Base-by-base conservation (phyloP, 345 rosid genomes). In the Geranium rotundifolium region DNA sequence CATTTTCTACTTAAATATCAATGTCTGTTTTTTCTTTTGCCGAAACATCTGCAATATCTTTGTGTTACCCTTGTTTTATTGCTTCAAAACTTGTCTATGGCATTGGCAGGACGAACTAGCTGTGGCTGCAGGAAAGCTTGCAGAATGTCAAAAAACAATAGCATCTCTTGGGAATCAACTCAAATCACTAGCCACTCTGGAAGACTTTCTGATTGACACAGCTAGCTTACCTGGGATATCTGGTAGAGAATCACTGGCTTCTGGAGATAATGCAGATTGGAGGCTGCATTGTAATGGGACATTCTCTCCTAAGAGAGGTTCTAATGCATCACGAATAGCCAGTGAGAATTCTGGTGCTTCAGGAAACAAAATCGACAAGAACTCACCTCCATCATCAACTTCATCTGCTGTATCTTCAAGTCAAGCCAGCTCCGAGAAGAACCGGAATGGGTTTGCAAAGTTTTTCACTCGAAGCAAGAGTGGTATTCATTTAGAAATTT, bases 121-220 rank as follows among this genome's bases (percentile, higher is more conserved):
- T 29, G 76, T 78, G 41, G 98, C 96, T 19, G 84, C 97, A 2
- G 96, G 91, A 69, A 87, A 82, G 65, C 91, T 89, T 17, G 87
- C 91, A 0, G 96, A 85, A 37, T 92, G 98, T 80, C 98, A 89
- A 81, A 85, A 84, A 70, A 92, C 98, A 39, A 92, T 92, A 71
- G 85, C 86, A 54, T 89, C 98, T 46, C 76, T 92, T 9, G 90
- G 93, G 59, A 80, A 83, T 70, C 98, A 89, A 69, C 73, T 92
- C 52, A 86, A 87, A 55, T 92, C 98, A 68, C 89, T 92, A 58
- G 98, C 96, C 67, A 89, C 97, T 17, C 79, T 89, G n/a, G 96
- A 92, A 74, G 98, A 92, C 72, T 92, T 92, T 82, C 81, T 92
- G 69, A 76, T 84, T 4, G 97, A 92, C 77, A 85, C 95, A 52